Evolutionary conservation across 768 basidiomycete species (phyloP), one percentile per base, ranked within the genome.

Genomic region (Auricularia heimuer): DNA sequence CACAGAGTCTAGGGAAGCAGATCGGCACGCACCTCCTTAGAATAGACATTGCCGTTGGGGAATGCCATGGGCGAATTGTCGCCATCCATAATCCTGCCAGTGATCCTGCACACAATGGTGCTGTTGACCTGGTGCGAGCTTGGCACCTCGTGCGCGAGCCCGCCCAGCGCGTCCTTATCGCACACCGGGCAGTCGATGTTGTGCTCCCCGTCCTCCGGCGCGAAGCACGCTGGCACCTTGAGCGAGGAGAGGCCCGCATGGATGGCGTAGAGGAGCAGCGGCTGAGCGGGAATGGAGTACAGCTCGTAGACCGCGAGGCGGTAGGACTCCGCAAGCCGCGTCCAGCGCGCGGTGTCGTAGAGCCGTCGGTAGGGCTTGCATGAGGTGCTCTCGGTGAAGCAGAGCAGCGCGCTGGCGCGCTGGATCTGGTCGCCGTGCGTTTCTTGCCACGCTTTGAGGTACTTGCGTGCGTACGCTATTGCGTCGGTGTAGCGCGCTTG

Each of bases 61-160:
- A 97, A 92, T 12, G 86, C 89, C 87, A 97, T 83, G 0, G 95
- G 93, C 81, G 89, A 87, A 70, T 95, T 95, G 72, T 94, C 87
- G 68, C 87, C 94, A 70, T 97, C 90, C 89, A 98, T 96, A 64
- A 98, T 94, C 73, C 88, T 87, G 33, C 96, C 94, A 67, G 84
- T 93, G 71, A 98, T 82, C 63, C 86, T 77, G 72, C 97, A 98
- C 16, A 98, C 95, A 64, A 99, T 92, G 0, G 92, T 96, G 24
- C 94, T 96, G 72, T 96, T 98, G 47, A 89, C 86, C 73, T 98
- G 94, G 76, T 98, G 95, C 69, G 90, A 92, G 72, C 84, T 87
- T 1, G 97, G 95, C 0, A 98, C 93, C 68, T 94, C 91, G 65
- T 82, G 79, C 12, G 90, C 92, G 7, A 99, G 83, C 66, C 82